phyloP scores from a whole-genome alignment of 2,329 filamentous ascomycete species.

The Teratosphaeriaceae sp. region DNA sequence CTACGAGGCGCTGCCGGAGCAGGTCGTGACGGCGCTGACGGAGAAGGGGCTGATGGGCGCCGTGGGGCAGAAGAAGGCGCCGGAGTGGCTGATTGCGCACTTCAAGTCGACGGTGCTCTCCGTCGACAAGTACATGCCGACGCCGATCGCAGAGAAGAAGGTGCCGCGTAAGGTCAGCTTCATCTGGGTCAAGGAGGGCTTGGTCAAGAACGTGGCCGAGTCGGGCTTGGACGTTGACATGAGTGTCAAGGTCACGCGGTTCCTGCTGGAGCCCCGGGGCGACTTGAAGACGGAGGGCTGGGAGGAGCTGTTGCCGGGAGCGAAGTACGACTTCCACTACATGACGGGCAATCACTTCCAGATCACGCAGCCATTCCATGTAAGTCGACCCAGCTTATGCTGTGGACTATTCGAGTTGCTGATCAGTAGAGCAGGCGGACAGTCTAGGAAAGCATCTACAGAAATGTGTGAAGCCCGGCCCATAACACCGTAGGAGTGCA shows the following conservation, averaged over 20 bases:
- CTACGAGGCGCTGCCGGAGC: slow-evolving; percentile 21
- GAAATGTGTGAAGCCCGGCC: slow-evolving; percentile 2
- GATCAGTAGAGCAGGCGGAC: not conserved
- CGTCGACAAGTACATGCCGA: slow-evolving; percentile 24
- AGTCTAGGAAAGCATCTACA: slow-evolving; percentile 2
- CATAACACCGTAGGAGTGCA: no score
- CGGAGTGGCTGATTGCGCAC: slow-evolving; percentile 26
- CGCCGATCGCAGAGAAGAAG: slow-evolving; percentile 13
- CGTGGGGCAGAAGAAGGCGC: slow-evolving; percentile 20
- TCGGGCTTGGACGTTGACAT: slow-evolving; percentile 25
- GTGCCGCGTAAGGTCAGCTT: slow-evolving; percentile 23
- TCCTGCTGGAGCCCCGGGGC: slow-evolving; percentile 24
- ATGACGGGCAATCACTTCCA: slow-evolving; percentile 29
- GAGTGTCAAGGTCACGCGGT: slow-evolving; percentile 25
- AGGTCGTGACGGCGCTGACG: slow-evolving; percentile 21
- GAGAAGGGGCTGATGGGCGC: slow-evolving; percentile 23
- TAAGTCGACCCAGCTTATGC: not conserved
- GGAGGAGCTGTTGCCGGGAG: slow-evolving; percentile 25
- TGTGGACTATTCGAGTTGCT: no score
- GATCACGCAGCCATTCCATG: slow-evolving; percentile 5
- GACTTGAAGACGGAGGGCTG: slow-evolving; percentile 24
- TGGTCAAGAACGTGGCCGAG: slow-evolving; percentile 22
- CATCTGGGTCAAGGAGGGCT: slow-evolving; percentile 26
- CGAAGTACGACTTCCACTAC: slow-evolving; percentile 20
- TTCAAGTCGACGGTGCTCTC: slow-evolving; percentile 24